Base-by-base conservation (phyloP, 2,329 filamentous ascomycete genomes). In the Apiospora saccharicola region DNA sequence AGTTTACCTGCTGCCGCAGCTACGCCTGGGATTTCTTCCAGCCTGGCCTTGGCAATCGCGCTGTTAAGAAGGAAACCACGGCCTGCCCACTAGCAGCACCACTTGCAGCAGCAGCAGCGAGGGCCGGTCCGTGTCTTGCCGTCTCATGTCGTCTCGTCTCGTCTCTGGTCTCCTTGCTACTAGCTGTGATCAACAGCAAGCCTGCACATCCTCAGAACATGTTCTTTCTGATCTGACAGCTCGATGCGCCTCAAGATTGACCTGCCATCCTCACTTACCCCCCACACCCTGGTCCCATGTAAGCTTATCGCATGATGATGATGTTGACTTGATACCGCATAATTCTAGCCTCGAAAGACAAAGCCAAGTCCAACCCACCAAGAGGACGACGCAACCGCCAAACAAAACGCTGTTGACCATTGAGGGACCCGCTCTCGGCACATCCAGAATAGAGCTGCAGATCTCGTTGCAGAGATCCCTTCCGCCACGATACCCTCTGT, bases 391-490 rank as follows among this genome's bases (percentile, higher is more conserved):
- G 57, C 57, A 64, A 41, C 30, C 30, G 22, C 57, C 30, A 41
- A 64, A 64, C 57, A 22, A 64, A 64, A 64, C 57, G 22, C 57
- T 24, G 34, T 22, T 41, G 57, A 34, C 57, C 57, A 64, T 41
- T 41, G 57, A n/a, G 22, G 16, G 57, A 64, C 34, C 57, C 57
- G 57, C 57, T 64, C 57, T 64, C 57, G 57, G 57, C 57, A 41
- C 22, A 34, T 41, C 34, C 34, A 41, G 57, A 64, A 64, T 41
- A 41, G 34, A 64, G 57, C 57, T 64, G 57, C 34, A 64, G 57
- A 64, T 64, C 57, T 37, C 30, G 57, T 64, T 64, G 30, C 57
- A 64, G 46, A n/a, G 30, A 64, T 64, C 57, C 57, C 57, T 64
- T 64, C 57, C 34, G 57, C 57, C 57, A 64, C 57, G 30, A 41